Conservation (phyloP, 140 eudicot species). For the Flaveria floridana region DNA sequence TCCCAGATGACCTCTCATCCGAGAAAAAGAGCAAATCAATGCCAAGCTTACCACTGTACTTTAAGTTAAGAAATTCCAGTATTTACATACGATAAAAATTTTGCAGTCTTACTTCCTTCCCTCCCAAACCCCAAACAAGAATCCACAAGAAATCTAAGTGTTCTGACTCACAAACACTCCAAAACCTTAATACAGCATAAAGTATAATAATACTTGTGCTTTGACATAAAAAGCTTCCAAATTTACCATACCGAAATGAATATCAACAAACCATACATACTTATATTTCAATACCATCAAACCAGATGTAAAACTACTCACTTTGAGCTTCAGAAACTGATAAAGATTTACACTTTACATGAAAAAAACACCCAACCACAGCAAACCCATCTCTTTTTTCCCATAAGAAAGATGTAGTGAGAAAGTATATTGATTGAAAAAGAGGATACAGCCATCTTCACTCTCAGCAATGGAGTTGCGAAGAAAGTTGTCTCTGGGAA, state of each 20-base stretch:
- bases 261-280: too few species aligned
- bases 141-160: not conserved
- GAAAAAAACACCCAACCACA: not conserved
- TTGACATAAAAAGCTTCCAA: not conserved
- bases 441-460: conserved; percentile 93
- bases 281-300: not conserved
- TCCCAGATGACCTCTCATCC: conserved; percentile 78
- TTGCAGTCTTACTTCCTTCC: not conserved
- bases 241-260: too few species aligned
- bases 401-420: too few species aligned
- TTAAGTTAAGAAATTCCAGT: conserved; percentile 49
- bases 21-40: conserved; percentile 77
- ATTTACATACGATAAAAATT: not conserved
- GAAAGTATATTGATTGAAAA: not conserved
- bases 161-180: not conserved
- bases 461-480: conserved; percentile 53
- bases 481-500: conserved; percentile 75
- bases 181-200: too few species aligned
- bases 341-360: not conserved
- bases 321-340: not conserved
- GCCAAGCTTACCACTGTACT: conserved; percentile 80
- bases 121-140: not conserved
- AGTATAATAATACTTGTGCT: not conserved
- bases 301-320: not conserved
- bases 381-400: not conserved